phyloP scores from a whole-genome alignment of 345 rosid species.

The Citrus reticulata region DNA sequence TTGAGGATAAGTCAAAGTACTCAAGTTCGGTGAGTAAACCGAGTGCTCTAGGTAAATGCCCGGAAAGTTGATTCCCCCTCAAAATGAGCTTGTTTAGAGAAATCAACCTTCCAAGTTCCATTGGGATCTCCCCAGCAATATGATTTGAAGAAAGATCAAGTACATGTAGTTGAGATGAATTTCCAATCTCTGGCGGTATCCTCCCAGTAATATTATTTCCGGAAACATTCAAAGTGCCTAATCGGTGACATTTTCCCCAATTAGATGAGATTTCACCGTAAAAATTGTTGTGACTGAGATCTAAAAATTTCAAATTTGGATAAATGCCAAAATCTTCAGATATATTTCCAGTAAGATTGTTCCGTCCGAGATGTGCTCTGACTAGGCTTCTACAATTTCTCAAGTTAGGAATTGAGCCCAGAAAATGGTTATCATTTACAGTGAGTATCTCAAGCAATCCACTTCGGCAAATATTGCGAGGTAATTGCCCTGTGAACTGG shows the following conservation, averaged over 20 bases:
- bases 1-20: background rate
- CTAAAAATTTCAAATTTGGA: background rate
- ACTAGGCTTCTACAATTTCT: conserved; percentile 9
- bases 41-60: background rate
- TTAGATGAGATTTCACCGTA: background rate
- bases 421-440: background rate
- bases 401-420: conserved; percentile 15
- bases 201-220: background rate
- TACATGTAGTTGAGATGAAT: background rate
- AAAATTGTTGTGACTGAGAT: background rate
- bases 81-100: conserved; percentile 16
- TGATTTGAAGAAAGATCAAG: background rate
- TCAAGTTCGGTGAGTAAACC: background rate
- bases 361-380: background rate
- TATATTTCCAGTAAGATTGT: background rate
- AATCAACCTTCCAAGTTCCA: conserved; percentile 9
- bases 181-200: background rate
- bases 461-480: background rate
- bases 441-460: background rate
- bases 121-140: background rate
- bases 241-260: background rate
- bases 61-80: background rate
- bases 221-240: background rate
- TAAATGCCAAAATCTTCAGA: background rate
- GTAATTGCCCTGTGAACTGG: conserved; percentile 17